Conservation (phyloP, 2,329 filamentous ascomycete species). For the Bisporella sp. region DNA sequence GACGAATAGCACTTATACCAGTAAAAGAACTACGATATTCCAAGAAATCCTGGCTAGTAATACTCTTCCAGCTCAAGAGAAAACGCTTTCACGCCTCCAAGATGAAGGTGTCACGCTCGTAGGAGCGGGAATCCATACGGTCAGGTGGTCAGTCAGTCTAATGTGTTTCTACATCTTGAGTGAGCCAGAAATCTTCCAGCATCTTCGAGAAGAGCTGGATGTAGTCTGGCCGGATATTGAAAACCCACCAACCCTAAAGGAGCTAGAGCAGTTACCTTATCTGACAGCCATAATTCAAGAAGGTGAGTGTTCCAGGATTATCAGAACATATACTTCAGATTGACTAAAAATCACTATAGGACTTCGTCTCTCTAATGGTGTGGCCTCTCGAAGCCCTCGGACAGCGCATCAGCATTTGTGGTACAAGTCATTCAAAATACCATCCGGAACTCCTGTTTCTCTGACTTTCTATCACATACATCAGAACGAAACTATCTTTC, state of each 20-base stretch:
- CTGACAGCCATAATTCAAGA: slow-evolving; percentile 1
- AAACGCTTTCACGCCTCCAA: slow-evolving; percentile 10
- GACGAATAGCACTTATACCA: no score
- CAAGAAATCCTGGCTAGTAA: slow-evolving; percentile 10
- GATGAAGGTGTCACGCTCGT: slow-evolving; percentile 18
- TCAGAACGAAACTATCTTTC: slow-evolving; percentile 11
- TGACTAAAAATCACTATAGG: no score
- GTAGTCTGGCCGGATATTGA: slow-evolving; percentile 6
- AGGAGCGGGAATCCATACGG: slow-evolving; percentile 21
- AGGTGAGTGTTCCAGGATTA: no score
- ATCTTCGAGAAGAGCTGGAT: slow-evolving; percentile 15
- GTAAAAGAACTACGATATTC: slow-evolving; percentile 3
- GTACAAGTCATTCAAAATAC: slow-evolving; percentile 8
- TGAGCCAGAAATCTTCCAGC: slow-evolving; percentile 10
- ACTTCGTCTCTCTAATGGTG: background rate
- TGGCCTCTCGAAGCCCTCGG: slow-evolving; percentile 12
- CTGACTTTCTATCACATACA: slow-evolving; percentile 12
- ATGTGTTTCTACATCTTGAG: slow-evolving; percentile 14
- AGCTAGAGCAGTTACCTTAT: slow-evolving; percentile 18
- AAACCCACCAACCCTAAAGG: slow-evolving; percentile 7
- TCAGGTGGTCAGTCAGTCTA: slow-evolving; percentile 14
- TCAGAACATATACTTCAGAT: background rate
- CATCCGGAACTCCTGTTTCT: slow-evolving; percentile 10
- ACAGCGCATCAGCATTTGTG: slow-evolving; percentile 6
- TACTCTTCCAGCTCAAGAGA: slow-evolving; percentile 10